These are phyloP conservation scores for Ogataea methylovora DNA, from an alignment of 805 yeast species.

Conservation along the genomic window DNA sequence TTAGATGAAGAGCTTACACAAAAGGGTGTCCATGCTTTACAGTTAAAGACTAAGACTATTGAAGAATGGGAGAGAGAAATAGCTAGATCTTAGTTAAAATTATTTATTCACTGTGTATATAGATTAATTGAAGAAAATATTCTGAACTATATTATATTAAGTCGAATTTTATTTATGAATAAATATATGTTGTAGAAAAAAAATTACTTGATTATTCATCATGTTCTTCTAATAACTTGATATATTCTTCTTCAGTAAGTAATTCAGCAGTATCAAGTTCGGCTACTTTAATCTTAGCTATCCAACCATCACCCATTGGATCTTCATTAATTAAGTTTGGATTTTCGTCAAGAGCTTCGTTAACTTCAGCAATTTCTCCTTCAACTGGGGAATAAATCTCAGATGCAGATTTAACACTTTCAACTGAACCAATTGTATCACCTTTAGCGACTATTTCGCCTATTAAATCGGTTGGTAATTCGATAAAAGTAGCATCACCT, in stretches of 20 bases:
- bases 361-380: conserved; percentile 70
- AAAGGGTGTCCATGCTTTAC: conserved; percentile 82
- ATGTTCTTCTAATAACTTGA: conserved; percentile 48
- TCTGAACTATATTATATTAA: background rate
- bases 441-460: conserved; percentile 45
- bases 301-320: conserved; percentile 94
- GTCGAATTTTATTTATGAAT: background rate
- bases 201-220: conserved; percentile 8
- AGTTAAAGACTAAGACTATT: conserved; percentile 72
- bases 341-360: conserved; percentile 52
- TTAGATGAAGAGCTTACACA: conserved; percentile 65
- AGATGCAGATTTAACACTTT: conserved; percentile 88
- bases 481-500: conserved; percentile 94
- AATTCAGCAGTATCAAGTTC: conserved; percentile 36
- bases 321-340: conserved; percentile 81
- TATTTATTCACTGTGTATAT: background rate
- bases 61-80: conserved; percentile 34
- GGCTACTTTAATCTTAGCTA: conserved; percentile 62
- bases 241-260: conserved; percentile 49
- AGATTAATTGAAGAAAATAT: background rate
- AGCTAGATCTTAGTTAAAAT: too few species aligned
- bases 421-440: conserved; percentile 88
- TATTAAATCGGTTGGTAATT: conserved; percentile 52
- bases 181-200: background rate
- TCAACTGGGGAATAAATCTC: conserved; percentile 86